Evolutionary conservation across 2,329 filamentous ascomycete genomes (phyloP), one percentile per base, ranked within the genome.

Genomic region (Fusarium oxysporum): DNA sequence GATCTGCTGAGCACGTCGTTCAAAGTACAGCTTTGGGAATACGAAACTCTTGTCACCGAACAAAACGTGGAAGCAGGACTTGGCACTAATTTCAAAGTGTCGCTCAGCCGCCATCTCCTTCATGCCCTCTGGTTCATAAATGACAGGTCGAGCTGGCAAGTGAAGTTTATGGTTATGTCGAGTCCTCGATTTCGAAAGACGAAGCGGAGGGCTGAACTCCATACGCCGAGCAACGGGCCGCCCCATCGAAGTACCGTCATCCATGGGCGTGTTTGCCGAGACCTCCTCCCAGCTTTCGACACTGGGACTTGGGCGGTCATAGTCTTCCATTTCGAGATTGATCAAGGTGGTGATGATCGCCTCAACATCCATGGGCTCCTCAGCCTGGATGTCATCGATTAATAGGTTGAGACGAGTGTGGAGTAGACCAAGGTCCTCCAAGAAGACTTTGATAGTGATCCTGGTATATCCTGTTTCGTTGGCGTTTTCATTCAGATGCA

Each of bases 41-140:
- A 98, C 92, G 38, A 95, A 94, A 80, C 94, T 97, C 83, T 96
- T 97, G 82, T 99, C 96, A 41, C 96, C 96, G 81, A 98, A 99
- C 57, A 99, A 88, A 21, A 98, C 93, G 79, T 98, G 96, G 81
- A 98, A 99, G 65, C 97, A 91, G 0, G 94, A 94, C 81, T 99
- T 98, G 51, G 96, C 92, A 71, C 94, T 97, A 68, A 98, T 92
- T 74, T 97, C 93, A 80, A 97, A 97, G 73, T 94, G 89, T 69
- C 93, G 90, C 80, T 97, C 93, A 2, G 93, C 90, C 12, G 92
- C 92, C 73, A 92, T 88, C 72, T 89, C 87, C 58, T 92, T 90
- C 89, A 97, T 95, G 59, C 92, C 93, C 69, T 92, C 89, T 3
- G 96, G 96, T 65, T 94, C 92, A 80, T 96, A 98, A 16, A 93